A percentile compares a stretch with the other conserved stretches of the same genome.
Conservation (phyloP, 176 grass and related monocot species). For the Aegilops tauschii region DNA sequence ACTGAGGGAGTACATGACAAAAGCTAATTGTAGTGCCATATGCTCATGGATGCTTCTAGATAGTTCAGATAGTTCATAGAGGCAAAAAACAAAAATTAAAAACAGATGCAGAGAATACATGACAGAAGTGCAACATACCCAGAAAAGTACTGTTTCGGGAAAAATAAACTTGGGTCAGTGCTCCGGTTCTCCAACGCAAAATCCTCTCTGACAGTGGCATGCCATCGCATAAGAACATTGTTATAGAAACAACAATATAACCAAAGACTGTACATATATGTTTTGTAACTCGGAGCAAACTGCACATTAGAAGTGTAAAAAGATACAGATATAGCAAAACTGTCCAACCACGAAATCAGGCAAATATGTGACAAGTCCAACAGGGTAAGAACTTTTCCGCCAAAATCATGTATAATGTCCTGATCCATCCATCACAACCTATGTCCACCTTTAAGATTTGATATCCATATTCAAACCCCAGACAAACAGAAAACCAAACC, state of each 20-base stretch:
- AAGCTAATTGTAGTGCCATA: not conserved
- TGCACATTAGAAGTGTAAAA: constrained; percentile 18
- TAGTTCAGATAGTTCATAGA: not conserved
- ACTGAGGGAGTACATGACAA: not conserved
- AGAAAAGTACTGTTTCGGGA: constrained; percentile 67
- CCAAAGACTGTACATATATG: not conserved
- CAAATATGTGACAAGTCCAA: not conserved
- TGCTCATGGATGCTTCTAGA: constrained; percentile 20
- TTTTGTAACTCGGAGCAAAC: constrained; percentile 21
- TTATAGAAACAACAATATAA: constrained; percentile 15
- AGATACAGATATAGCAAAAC: constrained; percentile 2
- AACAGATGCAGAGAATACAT: not conserved
- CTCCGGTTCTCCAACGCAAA: constrained; percentile 29
- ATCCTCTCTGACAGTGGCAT: constrained; percentile 60
- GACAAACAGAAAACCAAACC: not conserved
- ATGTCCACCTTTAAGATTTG: constrained; percentile 14
- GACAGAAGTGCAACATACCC: constrained; percentile 18
- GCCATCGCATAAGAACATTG: constrained; percentile 10
- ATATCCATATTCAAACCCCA: constrained; percentile 18
- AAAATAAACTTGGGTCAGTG: constrained; percentile 45
- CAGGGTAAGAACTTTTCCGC: not conserved
- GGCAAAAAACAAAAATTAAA: not conserved
- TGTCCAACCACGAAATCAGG: not conserved
- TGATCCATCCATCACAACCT: not conserved
- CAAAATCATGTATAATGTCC: not conserved